Conservation (phyloP, 768 basidiomycete genomes). For the Rhodotorula toruloides region DNA sequence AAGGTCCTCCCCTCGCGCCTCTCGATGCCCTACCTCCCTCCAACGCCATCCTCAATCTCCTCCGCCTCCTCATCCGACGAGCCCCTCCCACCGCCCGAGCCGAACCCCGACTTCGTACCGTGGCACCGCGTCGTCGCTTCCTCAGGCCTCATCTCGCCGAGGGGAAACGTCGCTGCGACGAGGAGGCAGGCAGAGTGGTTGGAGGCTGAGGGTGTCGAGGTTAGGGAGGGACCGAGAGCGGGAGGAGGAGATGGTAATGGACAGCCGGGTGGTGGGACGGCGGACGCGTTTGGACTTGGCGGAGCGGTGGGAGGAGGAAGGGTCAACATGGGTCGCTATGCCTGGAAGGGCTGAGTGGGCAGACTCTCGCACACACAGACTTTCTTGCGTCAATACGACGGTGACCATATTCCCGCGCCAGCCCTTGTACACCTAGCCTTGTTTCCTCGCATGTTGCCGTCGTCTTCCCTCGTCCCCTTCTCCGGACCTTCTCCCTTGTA, state of each 20-base stretch:
- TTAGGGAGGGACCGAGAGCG: conserved; percentile 4
- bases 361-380: too few relatives aligned
- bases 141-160: conserved; percentile 27
- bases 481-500: too few relatives aligned
- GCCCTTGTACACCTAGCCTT: too few relatives aligned
- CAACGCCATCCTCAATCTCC: neutral
- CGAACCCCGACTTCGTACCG: conserved; percentile 25
- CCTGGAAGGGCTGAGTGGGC: conserved; percentile 27
- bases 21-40: conserved; percentile 1
- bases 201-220: conserved; percentile 29
- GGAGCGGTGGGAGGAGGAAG: conserved; percentile 16
- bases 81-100: neutral
- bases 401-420: too few relatives aligned
- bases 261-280: neutral
- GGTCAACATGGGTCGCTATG: conserved; percentile 27
- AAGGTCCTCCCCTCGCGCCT: conserved; percentile 3
- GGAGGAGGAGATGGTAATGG: neutral
- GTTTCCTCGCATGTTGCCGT: too few relatives aligned
- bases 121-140: conserved; percentile 29
- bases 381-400: too few relatives aligned
- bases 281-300: conserved; percentile 21
- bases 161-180: conserved; percentile 12
- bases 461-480: too few relatives aligned
- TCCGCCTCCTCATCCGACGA: neutral
- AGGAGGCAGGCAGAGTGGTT: conserved; percentile 29